These are phyloP conservation scores for Claviceps sp. DNA, from an alignment of 2,329 filamentous ascomycete species.

Conservation along the genomic window DNA sequence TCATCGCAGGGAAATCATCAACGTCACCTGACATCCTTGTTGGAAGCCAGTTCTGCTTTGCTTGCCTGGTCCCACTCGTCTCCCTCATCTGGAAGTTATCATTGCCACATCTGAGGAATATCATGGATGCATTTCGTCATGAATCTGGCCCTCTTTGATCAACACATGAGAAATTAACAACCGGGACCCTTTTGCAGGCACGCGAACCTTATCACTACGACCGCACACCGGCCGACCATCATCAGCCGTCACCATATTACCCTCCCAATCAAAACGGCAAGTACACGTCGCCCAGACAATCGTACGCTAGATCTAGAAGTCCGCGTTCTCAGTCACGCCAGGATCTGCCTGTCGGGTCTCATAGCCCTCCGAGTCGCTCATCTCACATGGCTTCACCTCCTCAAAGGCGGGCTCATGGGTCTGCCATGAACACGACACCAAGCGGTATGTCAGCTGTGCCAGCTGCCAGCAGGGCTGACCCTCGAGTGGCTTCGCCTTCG, in stretches of 20 bases:
- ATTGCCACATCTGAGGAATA: neutral
- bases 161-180: neutral
- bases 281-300: slow-evolving; percentile 35
- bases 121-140: neutral
- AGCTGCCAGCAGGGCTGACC: slow-evolving; percentile 24
- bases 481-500: slow-evolving; percentile 25
- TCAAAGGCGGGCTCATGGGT: slow-evolving; percentile 28
- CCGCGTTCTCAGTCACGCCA: slow-evolving; percentile 37
- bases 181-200: slow-evolving; percentile 19
- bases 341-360: slow-evolving; percentile 27
- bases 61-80: neutral
- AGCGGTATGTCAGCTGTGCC: slow-evolving; percentile 28
- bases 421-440: slow-evolving; percentile 23
- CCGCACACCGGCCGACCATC: slow-evolving; percentile 26
- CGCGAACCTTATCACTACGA: slow-evolving; percentile 39
- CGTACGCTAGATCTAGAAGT: slow-evolving; percentile 33
- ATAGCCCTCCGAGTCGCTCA: slow-evolving; percentile 27
- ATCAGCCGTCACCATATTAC: slow-evolving; percentile 28
- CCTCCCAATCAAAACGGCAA: slow-evolving; percentile 30
- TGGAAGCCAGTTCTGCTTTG: neutral
- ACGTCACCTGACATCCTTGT: neutral
- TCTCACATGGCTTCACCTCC: slow-evolving; percentile 35
- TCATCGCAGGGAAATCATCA: neutral
- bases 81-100: neutral
- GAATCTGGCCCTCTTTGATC: neutral